Percentiles rank a stretch among this genome's conserved stretches.
These are phyloP conservation scores for Penicillium griseofulvum DNA, from an alignment of 2,329 filamentous ascomycete genomes.

Conservation along the genomic window DNA sequence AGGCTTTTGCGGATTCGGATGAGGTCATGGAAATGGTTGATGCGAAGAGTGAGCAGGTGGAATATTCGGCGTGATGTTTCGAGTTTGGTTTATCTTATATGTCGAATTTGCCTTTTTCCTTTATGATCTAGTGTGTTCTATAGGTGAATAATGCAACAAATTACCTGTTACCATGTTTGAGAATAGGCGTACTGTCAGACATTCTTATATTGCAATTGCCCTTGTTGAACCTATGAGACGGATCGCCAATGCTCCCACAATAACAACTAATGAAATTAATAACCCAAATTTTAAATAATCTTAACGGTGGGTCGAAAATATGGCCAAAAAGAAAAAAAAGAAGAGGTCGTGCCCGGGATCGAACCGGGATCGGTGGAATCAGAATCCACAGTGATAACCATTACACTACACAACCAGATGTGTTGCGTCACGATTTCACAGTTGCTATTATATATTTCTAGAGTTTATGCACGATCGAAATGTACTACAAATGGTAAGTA, in stretches of 20 bases:
- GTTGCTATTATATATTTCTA: too few species aligned
- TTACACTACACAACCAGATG: background rate
- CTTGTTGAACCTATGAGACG: too few species aligned
- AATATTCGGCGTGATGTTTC: background rate
- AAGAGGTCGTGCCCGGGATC: background rate
- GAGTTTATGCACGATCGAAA: too few species aligned
- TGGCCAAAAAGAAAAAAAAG: background rate
- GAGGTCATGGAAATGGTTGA: slow-evolving; percentile 12
- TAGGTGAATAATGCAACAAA: too few species aligned
- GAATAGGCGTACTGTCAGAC: too few species aligned
- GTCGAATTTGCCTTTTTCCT: background rate
- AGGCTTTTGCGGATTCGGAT: slow-evolving; percentile 35
- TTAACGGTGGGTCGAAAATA: too few species aligned
- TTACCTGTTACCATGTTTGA: too few species aligned
- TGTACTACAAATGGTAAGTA: too few species aligned
- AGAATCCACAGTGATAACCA: background rate
- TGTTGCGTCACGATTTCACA: background rate
- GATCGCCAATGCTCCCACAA: too few species aligned
- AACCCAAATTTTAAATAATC: too few species aligned
- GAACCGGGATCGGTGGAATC: background rate
- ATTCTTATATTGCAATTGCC: too few species aligned
- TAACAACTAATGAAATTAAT: too few species aligned
- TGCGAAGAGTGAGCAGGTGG: slow-evolving; percentile 4
- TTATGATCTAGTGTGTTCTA: background rate
- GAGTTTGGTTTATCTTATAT: background rate